These are phyloP conservation scores for Eucalyptus regnans DNA, from an alignment of 345 rosid genomes.

Conservation along the genomic window DNA sequence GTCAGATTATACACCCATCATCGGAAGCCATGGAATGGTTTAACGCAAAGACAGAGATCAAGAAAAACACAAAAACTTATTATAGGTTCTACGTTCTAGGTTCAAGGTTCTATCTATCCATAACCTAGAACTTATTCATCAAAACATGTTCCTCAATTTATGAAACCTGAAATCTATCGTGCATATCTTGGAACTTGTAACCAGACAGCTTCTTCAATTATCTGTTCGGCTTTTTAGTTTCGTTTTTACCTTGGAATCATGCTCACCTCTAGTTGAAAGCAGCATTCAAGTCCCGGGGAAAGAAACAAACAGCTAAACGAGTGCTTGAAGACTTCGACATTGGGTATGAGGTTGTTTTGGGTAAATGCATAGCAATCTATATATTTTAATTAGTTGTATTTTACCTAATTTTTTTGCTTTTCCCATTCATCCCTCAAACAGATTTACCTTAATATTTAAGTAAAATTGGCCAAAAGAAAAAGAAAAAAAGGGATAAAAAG, in stretches of 20 bases:
- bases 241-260: too few species aligned
- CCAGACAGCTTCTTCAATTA: too few species aligned
- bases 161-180: too few species aligned
- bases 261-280: not conserved
- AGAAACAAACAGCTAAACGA: rapidly evolving
- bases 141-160: too few species aligned
- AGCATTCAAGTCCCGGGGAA: not conserved
- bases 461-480: not conserved
- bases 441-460: not conserved
- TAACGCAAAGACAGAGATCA: rapidly evolving
- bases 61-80: too few species aligned
- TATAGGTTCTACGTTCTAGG: too few species aligned
- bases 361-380: not conserved
- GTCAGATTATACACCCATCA: too few species aligned
- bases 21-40: too few species aligned
- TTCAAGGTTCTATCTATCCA: too few species aligned
- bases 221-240: too few species aligned
- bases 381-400: not conserved
- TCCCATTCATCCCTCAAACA: not conserved
- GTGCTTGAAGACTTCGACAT: not conserved
- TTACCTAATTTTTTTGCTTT: not conserved
- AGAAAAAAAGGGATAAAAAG: not conserved
- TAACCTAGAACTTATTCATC: rapidly evolving
- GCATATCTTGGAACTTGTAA: too few species aligned
- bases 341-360: not conserved